Evolutionary conservation across 2,329 filamentous ascomycete species (phyloP).

Genomic region (Microcyclosporella mali): DNA sequence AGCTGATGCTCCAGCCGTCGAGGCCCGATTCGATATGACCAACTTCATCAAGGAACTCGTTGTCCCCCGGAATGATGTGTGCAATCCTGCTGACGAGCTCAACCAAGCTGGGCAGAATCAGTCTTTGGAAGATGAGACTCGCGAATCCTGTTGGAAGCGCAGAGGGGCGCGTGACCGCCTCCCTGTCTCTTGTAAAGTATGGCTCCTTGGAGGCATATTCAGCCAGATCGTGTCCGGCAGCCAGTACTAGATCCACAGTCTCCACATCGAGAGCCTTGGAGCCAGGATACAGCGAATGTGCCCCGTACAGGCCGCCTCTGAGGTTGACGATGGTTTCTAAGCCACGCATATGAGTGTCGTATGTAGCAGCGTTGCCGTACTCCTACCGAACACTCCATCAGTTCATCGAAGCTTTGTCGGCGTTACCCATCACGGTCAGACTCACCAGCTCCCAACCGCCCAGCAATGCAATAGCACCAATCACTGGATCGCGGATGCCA

Average conservation of each 20-base stretch:
- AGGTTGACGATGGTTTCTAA: constrained; percentile 16
- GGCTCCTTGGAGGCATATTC: constrained; percentile 13
- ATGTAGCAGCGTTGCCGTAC: constrained; percentile 13
- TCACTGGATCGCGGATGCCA: constrained; percentile 13
- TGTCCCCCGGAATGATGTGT: too few relatives aligned
- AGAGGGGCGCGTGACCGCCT: constrained; percentile 1
- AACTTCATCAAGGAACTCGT: too few relatives aligned
- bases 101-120: constrained; percentile 13
- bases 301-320: constrained; percentile 13
- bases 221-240: constrained; percentile 15
- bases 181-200: constrained; percentile 8
- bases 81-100: constrained; percentile 6
- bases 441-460: constrained; percentile 20
- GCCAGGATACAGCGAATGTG: constrained; percentile 7
- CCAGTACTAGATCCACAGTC: constrained; percentile 11
- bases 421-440: constrained; percentile 3
- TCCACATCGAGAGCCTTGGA: constrained; percentile 1
- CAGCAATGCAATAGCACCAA: constrained; percentile 17
- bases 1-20: constrained; percentile 6
- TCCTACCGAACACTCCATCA: constrained; percentile 9
- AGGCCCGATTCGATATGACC: constrained; percentile 7
- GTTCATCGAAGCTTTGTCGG: constrained; percentile 2
- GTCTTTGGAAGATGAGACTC: constrained; percentile 8
- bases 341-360: constrained; percentile 19
- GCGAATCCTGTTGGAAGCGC: constrained; percentile 9